A percentile compares a stretch with the other conserved stretches of the same genome.
phyloP scores from a whole-genome alignment of 2,329 filamentous ascomycete species.

The Aspergillus terreus region DNA sequence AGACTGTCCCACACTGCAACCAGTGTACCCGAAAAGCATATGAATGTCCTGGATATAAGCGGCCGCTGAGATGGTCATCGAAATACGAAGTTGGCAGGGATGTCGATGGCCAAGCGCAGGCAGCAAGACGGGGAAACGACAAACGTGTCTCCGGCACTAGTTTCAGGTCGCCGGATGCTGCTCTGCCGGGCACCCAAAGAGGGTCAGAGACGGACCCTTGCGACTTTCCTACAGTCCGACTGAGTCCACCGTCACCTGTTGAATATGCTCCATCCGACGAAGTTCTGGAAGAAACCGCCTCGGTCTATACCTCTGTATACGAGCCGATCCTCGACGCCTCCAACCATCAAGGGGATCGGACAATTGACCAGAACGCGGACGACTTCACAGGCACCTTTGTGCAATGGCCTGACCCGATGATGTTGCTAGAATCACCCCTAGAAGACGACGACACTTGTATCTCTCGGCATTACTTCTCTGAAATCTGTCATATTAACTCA shows the following conservation, averaged over 20 bases:
- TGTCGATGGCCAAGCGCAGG: too few species aligned
- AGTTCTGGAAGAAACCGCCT: too few species aligned
- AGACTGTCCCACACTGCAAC: conserved; percentile 3
- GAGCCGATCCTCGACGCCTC: too few species aligned
- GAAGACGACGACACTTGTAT: background rate
- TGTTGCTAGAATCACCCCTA: background rate
- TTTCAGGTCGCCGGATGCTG: too few species aligned
- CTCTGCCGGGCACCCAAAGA: too few species aligned
- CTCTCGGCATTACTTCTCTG: background rate
- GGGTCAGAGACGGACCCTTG: too few species aligned
- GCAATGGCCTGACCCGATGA: background rate
- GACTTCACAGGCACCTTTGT: background rate
- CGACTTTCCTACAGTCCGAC: too few species aligned
- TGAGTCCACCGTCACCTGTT: too few species aligned
- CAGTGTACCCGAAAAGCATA: conserved; percentile 5
- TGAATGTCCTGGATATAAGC: conserved; percentile 7
- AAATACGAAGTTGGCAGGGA: conserved; percentile 6
- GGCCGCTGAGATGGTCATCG: conserved; percentile 8
- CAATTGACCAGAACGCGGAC: background rate
- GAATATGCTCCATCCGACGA: too few species aligned
- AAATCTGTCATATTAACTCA: conserved; percentile 1
- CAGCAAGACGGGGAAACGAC: background rate
- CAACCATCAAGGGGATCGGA: background rate
- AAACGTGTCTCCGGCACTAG: background rate
- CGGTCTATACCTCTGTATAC: too few species aligned